Conservation (phyloP, 768 basidiomycete genomes). For the Suillus lakei region DNA sequence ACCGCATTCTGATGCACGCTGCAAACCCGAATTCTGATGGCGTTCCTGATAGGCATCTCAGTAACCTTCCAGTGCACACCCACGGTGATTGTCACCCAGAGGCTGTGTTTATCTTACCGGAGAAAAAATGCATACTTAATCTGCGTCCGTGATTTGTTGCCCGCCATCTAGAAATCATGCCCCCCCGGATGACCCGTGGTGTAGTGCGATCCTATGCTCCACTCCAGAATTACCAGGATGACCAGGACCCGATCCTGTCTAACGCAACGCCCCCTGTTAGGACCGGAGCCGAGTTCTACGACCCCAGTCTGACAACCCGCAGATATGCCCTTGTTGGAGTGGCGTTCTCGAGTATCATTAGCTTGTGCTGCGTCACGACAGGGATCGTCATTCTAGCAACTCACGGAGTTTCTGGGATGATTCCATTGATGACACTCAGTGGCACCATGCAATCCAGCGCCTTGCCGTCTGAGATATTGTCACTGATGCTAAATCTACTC, state of each 20-base stretch:
- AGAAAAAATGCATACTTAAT: too few species aligned
- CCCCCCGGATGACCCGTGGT: too few species aligned
- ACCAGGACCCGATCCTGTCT: background rate
- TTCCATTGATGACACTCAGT: background rate
- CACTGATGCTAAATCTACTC: slow-evolving; percentile 30
- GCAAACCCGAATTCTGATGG: too few species aligned
- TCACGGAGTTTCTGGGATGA: background rate
- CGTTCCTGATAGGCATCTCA: too few species aligned
- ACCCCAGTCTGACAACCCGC: slow-evolving; percentile 32
- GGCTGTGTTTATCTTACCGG: too few species aligned
- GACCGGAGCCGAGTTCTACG: slow-evolving; percentile 31
- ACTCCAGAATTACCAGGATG: background rate
- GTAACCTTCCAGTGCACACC: too few species aligned
- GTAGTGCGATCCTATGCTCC: too few species aligned
- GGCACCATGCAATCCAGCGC: too few species aligned
- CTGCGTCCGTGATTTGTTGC: background rate
- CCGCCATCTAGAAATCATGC: too few species aligned
- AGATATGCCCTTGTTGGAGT: slow-evolving; percentile 30
- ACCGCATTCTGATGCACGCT: too few species aligned
- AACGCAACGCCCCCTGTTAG: slow-evolving; percentile 1
- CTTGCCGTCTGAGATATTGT: slow-evolving; percentile 23
- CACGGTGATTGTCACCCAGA: too few species aligned
- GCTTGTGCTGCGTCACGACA: slow-evolving; percentile 28
- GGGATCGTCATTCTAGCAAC: slow-evolving; percentile 28
- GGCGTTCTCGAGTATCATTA: slow-evolving; percentile 24